A percentile compares a stretch with the other conserved stretches of the same genome.
phyloP scores from a whole-genome alignment of 202 grass and related monocot genomes.

The Cymbopogon flexuosus region DNA sequence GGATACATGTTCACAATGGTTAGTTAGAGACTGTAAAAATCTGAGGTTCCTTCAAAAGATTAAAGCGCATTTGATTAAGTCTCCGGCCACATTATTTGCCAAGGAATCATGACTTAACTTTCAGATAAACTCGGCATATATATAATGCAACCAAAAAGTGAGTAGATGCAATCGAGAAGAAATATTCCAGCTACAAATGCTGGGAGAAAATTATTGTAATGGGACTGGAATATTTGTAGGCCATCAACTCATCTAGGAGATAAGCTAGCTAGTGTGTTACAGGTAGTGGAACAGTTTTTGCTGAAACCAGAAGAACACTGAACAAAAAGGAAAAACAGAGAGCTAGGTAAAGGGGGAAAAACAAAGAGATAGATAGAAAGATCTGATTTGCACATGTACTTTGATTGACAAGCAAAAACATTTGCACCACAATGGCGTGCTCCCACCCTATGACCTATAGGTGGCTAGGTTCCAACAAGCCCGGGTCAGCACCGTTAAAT shows the following conservation, averaged over 20 bases:
- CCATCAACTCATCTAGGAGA: constrained; percentile 8
- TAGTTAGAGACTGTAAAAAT: not conserved
- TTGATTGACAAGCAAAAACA: constrained; percentile 29
- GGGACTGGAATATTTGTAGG: constrained; percentile 17
- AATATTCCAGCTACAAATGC: not conserved
- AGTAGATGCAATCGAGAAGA: not conserved
- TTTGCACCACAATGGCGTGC: constrained; percentile 10
- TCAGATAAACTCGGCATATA: not conserved
- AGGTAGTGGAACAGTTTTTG: constrained; percentile 3
- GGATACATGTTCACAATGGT: not conserved
- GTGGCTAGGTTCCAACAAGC: constrained; percentile 7
- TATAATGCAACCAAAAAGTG: not conserved
- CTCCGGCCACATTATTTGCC: not conserved
- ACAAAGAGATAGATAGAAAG: not conserved
- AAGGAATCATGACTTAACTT: not conserved
- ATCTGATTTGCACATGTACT: constrained; percentile 7
- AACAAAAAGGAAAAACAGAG: constrained; percentile 7
- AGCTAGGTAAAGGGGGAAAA: not conserved
- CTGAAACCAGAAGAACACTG: not conserved
- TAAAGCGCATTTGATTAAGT: not conserved
- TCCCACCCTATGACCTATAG: constrained; percentile 9
- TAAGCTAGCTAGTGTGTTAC: constrained; percentile 7
- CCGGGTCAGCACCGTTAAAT: not conserved
- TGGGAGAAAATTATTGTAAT: constrained; percentile 17
- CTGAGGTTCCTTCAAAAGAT: not conserved